phyloP scores from a whole-genome alignment of 2,329 filamentous ascomycete species.

The Trichoderma semiorbis region DNA sequence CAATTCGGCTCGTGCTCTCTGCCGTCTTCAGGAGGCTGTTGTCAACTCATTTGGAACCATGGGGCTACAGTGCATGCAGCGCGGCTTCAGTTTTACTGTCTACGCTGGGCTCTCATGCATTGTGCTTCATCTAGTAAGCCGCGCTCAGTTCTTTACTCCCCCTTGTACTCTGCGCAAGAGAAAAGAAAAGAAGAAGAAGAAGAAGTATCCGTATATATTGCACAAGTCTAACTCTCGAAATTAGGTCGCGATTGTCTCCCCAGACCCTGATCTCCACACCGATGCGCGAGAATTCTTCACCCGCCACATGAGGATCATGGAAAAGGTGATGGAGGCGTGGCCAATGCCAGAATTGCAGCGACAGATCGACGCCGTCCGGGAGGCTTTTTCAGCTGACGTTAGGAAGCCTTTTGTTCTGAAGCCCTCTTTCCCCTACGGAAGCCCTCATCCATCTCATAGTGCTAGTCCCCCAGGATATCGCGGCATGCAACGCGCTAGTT shows the following conservation, averaged over 20 bases:
- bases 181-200: not conserved
- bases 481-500: constrained; percentile 43
- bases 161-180: not conserved
- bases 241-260: constrained; percentile 87
- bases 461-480: constrained; percentile 58
- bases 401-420: constrained; percentile 86
- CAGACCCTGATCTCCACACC: constrained; percentile 79
- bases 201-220: not conserved
- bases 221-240: not conserved
- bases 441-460: constrained; percentile 62
- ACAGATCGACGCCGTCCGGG: constrained; percentile 82
- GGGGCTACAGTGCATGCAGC: constrained; percentile 85
- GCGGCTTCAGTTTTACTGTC: constrained; percentile 93
- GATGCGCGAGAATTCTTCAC: constrained; percentile 89
- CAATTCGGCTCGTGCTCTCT: constrained; percentile 77
- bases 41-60: constrained; percentile 71
- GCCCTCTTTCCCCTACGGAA: constrained; percentile 80
- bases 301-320: constrained; percentile 88
- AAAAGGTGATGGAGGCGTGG: constrained; percentile 78
- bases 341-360: constrained; percentile 86
- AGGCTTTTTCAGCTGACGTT: constrained; percentile 85
- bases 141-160: not conserved
- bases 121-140: constrained; percentile 83
- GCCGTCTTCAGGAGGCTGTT: constrained; percentile 81
- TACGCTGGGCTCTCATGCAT: constrained; percentile 89